A percentile compares a stretch with the other conserved stretches of the same genome.
These are phyloP conservation scores for Syzygium grande DNA, from an alignment of 345 rosid species.

Conservation along the genomic window DNA sequence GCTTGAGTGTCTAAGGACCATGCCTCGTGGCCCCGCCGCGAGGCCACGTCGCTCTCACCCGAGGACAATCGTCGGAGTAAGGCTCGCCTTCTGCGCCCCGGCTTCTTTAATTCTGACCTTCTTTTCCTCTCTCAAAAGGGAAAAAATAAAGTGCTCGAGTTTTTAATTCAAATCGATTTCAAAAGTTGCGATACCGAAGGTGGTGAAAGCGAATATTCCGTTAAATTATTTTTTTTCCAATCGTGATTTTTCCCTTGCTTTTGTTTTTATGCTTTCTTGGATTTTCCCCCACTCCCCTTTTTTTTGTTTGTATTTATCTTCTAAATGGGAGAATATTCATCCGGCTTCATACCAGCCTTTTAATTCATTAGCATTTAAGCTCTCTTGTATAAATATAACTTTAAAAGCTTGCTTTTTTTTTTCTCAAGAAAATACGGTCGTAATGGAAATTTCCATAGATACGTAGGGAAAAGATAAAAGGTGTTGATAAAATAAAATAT, in stretches of 20 bases:
- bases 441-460: no score
- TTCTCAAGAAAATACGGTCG: no score
- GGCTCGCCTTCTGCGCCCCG: no score
- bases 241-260: background rate
- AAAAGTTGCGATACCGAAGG: fast-evolving
- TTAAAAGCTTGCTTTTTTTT: no score
- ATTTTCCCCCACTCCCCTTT: background rate
- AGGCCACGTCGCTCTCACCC: background rate
- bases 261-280: background rate
- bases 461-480: no score
- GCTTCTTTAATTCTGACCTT: background rate
- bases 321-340: background rate
- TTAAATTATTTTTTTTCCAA: background rate
- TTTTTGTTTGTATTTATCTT: background rate
- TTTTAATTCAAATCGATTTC: background rate
- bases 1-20: background rate
- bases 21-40: background rate
- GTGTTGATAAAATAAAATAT: no score
- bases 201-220: background rate
- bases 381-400: no score
- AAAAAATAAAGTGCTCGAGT: background rate
- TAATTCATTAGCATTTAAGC: no score
- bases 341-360: background rate
- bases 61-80: no score
- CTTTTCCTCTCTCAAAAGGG: background rate